Base-by-base conservation (phyloP, 345 rosid genomes). In the Noccaea bulbosa region DNA sequence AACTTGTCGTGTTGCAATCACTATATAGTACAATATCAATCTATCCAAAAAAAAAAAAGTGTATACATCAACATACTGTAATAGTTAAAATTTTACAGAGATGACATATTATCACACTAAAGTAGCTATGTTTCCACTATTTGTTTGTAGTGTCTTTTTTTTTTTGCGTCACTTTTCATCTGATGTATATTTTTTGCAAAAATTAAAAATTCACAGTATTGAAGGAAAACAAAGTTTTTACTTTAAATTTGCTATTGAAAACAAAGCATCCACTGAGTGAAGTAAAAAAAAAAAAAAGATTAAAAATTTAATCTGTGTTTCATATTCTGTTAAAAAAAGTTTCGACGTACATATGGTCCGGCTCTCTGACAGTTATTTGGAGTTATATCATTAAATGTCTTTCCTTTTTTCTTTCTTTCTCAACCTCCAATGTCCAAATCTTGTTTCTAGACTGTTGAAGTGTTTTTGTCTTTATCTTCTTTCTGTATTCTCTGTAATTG, bases 301-400 rank as follows among this genome's bases (percentile, higher is more conserved):
- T 33, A 33, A n/a, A 5, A 41, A 12, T 12, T 48, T 48, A 48
- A 8, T 12, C n/a, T 33, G 4, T 46, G 10, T 49, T 46, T 6
- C 46, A 5, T 8, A 45, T 4, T 58, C 11, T 12, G 15, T 24
- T 7, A 11, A 32, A 55, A 56, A 17, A n/a, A 45, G 8, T 14
- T 14, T 43, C 35, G 65, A 27, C 16, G 22, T 38, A n/a, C n/a
- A 8, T 7, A 35, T 51, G 69, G 68, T 43, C 62, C 2, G 11
- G 48, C 15, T 56, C 24, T 64, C 59, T 47, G 66, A 65, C 65
- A 73, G 35, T 16, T 16, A 27, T 46, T 62, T 53, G 70, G 63
- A 72, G 5, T 45, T 32, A 8, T 22, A 11, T 44, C 63, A 45
- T 46, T 54, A 5, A 55, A 6, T 63, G 32, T 37, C 11, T 24